Evolutionary conservation across 176 grass and related monocot genomes (phyloP), one percentile per base, ranked within the genome.

Genomic region (Oryza brachyantha): DNA sequence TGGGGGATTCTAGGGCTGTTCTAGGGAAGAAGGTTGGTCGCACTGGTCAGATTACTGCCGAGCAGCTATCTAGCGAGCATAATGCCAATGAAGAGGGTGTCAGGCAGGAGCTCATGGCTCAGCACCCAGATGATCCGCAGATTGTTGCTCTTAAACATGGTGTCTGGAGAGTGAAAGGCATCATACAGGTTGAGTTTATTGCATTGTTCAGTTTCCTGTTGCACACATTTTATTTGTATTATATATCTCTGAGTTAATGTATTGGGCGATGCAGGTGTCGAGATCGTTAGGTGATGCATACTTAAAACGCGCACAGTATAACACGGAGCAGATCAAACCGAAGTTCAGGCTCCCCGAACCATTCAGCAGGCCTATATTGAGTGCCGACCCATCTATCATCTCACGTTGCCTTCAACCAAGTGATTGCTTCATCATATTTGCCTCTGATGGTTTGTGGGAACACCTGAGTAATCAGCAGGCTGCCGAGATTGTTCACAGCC

Each of bases 381-480:
- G 77, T 17, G 86, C 90, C 13, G 76, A 87, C 52, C 92, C 96
- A 38, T 85, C 88, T 28, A 91, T 99, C 75, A 65, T 91, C 46
- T 86, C 86, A 22, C 92, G 26, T 68, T 75, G 42, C 80, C 88
- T 99, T 81, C 78, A 95, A 68, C 90, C 88, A 48, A 89, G 63
- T 45, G 92, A 95, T 36, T 79, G 85, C 72, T 99, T 99, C 84
- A 52, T 99, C 73, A 93, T 95, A 83, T 91, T 99, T 50, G 96
- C 96, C 2, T 99, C 92, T 26, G 96, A 99, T 85, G 96, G 96
- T 45, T 67, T 99, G 46, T 99, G 92, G 96, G 92, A 99, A 65
- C 96, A 99, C 46, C 60, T 99, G 34, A 93, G 46, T 78, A 94
- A 95, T 82, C 88, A 99, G 82, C 70, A 93, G 41, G 96, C 92